phyloP scores from a whole-genome alignment of 345 rosid species.

The Citropsis articulata region DNA sequence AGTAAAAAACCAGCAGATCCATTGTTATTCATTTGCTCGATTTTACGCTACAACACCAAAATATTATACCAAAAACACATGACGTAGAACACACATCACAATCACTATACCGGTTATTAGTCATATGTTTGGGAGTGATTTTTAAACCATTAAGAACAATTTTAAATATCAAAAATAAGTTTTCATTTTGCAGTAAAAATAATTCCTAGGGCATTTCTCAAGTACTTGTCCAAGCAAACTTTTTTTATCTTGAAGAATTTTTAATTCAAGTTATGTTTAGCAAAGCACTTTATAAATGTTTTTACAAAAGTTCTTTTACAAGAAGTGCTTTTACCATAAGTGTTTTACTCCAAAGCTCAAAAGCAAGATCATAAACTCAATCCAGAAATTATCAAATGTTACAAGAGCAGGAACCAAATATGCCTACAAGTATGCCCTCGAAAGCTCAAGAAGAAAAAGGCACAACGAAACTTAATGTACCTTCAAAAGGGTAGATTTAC shows the following conservation, averaged over 20 bases:
- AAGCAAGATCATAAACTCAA: not conserved
- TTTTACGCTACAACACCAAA: not conserved
- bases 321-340: not conserved
- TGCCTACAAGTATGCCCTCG: not conserved
- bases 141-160: not conserved
- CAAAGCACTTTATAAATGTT: not conserved
- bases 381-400: not conserved
- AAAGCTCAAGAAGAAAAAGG: not conserved
- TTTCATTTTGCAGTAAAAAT: too few relatives aligned
- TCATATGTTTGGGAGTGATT: not conserved
- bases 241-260: too few relatives aligned
- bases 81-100: not conserved
- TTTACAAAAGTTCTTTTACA: too few relatives aligned
- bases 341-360: not conserved
- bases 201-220: too few relatives aligned
- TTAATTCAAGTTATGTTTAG: too few relatives aligned
- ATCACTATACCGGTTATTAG: not conserved
- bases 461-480: conserved; percentile 23
- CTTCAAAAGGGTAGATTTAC: conserved; percentile 96
- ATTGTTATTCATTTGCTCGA: not conserved
- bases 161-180: not conserved
- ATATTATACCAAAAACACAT: not conserved
- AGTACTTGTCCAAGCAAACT: too few relatives aligned
- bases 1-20: not conserved
- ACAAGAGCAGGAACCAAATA: not conserved